Base-by-base conservation (phyloP, 352 stramenopile genomes). In the Plasmopara halstedii region DNA sequence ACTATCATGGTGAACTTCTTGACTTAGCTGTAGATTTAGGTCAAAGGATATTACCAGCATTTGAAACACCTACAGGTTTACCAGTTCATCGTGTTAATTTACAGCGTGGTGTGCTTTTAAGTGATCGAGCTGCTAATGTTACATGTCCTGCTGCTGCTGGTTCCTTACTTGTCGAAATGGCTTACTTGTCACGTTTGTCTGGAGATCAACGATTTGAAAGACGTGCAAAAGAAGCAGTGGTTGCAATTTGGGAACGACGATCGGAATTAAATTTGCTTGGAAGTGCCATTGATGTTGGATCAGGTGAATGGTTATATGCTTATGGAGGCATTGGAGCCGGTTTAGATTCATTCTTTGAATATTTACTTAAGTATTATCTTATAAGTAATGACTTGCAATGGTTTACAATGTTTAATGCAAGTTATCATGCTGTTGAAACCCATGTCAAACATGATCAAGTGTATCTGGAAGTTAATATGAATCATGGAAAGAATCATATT, bases 301-400 rank as follows among this genome's bases (percentile, higher is more conserved):
- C 65, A 14, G 94, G 94, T 7, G 47, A 85, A 35, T 94, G 81
- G 83, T 46, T 83, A 13, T 64, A 85, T 37, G 75, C 73, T 15
- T 67, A 88, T 32, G 81, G 85, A 6, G 73, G 88, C 26, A 91
- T 98, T 42, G 93, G 92, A 21, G 83, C 84, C 0, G 97, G 97
- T 18, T 79, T 96, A 1, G 96, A 99, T 66, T 98, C 88, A 36
- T 99, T 96, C 60, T 98, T 97, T 52, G 96, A 99, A 67, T 98
- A 98, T 62, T 56, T 98, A 26, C 58, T 98, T n/a, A 99, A 99
- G 63, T 94, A 95, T 51, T 88, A 98, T 56, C 67, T 98, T 26
- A 62, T 98, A n/a, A 97, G 97, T 59, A 88, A 88, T 17, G 88
- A 98, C 45, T 53, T 82, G 14, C 53, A 77, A 68, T 84, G 95